A percentile compares a stretch with the other conserved stretches of the same genome.
Conservation (phyloP, 2,329 filamentous ascomycete genomes). For the Talaromyces piceae region DNA sequence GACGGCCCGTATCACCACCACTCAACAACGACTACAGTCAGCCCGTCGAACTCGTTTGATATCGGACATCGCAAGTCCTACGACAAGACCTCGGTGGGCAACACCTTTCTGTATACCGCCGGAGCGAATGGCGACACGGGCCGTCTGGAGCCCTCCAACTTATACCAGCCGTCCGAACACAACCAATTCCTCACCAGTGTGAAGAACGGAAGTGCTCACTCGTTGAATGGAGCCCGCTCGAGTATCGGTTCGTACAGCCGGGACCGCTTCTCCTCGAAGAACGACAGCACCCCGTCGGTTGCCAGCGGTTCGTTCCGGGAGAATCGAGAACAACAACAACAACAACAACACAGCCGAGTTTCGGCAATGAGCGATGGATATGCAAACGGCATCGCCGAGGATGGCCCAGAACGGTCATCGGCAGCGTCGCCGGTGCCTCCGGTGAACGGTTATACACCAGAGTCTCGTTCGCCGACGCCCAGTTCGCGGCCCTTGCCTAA, state of each 20-base stretch:
- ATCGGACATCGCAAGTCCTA: conserved; percentile 35
- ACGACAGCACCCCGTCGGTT: conserved; percentile 44
- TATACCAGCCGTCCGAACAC: conserved; percentile 26
- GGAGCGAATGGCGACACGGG: conserved; percentile 38
- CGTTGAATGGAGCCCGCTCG: conserved; percentile 51
- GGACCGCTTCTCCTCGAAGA: conserved; percentile 33
- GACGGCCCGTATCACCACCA: conserved; percentile 23
- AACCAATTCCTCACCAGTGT: conserved; percentile 28
- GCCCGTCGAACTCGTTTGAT: conserved; percentile 33
- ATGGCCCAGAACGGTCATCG: background rate
- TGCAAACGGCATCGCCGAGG: conserved; percentile 17
- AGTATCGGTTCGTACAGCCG: conserved; percentile 36
- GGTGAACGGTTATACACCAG: conserved; percentile 4
- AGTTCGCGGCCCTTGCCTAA: conserved; percentile 4
- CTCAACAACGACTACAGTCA: conserved; percentile 15
- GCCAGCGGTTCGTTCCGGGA: conserved; percentile 28
- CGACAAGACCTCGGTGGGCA: conserved; percentile 38
- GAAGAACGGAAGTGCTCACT: conserved; percentile 52
- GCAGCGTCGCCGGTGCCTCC: conserved; percentile 17
- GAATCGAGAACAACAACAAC: conserved; percentile 19
- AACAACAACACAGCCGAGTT: conserved; percentile 6
- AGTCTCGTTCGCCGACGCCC: conserved; percentile 5
- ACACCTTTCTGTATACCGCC: conserved; percentile 42
- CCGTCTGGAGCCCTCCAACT: conserved; percentile 26
- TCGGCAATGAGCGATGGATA: conserved; percentile 18